Evolutionary conservation across 169 alveolate genomes (phyloP), one percentile per base, ranked within the genome.

Genomic region (Eimeria brunetti): DNA sequence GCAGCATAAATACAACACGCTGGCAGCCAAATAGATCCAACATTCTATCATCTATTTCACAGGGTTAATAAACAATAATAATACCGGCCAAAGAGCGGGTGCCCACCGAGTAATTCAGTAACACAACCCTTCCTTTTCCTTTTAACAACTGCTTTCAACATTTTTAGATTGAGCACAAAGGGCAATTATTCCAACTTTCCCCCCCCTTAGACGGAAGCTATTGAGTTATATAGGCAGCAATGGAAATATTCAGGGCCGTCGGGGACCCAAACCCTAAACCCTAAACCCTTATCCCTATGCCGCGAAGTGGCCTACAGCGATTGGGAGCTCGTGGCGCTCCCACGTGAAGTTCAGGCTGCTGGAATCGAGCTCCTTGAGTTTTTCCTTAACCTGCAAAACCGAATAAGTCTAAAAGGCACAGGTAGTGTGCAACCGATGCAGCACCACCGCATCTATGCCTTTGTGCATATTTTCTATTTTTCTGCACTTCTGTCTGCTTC

Each of bases 321-420:
- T 56, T 44, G 95, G 95, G 11, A 91, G 91, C 49, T 91, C 95
- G 22, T 89, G 67, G 41, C 91, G 78, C 24, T 91, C 88, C 95
- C 95, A 91, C 38, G 95, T 91, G 73, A 91, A 91, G 71, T 91
- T 80, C 24, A 91, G 75, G 44, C 81, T 44, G 83, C 88, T 78
- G n/a, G 86, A 76, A 53, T 91, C 91, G 76, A 91, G 73, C 75
- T 76, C 91, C 53, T 69, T 86, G 33, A 91, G 95, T 62, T 91
- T 91, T 38, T 64, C 58, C 67, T 80, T 36, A 73, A 91, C 95
- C 95, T 91, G 73, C 49, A 44, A 53, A 30, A 27, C 58, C 16
- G 41, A 75, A 18, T 3, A 78, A 7, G 56, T 46, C 62, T 6
- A 9, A 27, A 27, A 46, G 46, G 4, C 88, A 46, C 27, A n/a